Base-by-base conservation (phyloP, 495 filamentous ascomycete genomes). In the Tirmania nivea region DNA sequence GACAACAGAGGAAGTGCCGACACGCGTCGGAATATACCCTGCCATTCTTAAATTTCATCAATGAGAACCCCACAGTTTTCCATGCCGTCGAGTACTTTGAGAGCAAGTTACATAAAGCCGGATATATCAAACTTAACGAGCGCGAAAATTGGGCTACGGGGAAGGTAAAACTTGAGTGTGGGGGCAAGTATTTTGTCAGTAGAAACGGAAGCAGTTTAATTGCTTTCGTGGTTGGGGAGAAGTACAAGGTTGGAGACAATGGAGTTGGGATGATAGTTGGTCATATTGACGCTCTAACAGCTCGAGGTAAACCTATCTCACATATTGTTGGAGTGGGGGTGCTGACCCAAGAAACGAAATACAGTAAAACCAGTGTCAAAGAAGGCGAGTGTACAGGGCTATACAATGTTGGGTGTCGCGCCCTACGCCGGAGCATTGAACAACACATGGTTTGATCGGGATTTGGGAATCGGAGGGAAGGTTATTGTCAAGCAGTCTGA, bases 371-470 rank as follows among this genome's bases (percentile, higher is more conserved):
- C 89, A 3, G 78, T 93, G 5, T 81, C 85, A 55, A 85, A 79
- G 58, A 77, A 94, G 56, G 76, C 79, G 8, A 81, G 70, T 50
- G 84, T 80, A 61, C 78, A 82, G 20, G 89, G 89, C 35, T 97
- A 85, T 66, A 59, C 79, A n/a, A 86, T 94, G 69, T 73, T 97
- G 4, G 89, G 82, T 6, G 81, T 97, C 34, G 90, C 90, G 4
- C 90, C 84, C 0, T 97, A 95, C 63, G 90, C 86, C 10, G 87
- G 90, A 35, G 85, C 70, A 19, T 67, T 95, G 52, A 86, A 88
- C 36, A 69, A 68, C 52, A 94, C 88, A 2, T 94, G 88, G 88
- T 94, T 84, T 86, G 88, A 94, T 69, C 74, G 89, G 14, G 90
- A 97, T 68, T 74, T 97, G 42, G 80, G 82, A 50, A 80, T 95